Percentiles rank a stretch among this genome's conserved stretches.
Evolutionary conservation across 2,329 filamentous ascomycete genomes (phyloP).

Genomic region (Sporothrix variecibatus): DNA sequence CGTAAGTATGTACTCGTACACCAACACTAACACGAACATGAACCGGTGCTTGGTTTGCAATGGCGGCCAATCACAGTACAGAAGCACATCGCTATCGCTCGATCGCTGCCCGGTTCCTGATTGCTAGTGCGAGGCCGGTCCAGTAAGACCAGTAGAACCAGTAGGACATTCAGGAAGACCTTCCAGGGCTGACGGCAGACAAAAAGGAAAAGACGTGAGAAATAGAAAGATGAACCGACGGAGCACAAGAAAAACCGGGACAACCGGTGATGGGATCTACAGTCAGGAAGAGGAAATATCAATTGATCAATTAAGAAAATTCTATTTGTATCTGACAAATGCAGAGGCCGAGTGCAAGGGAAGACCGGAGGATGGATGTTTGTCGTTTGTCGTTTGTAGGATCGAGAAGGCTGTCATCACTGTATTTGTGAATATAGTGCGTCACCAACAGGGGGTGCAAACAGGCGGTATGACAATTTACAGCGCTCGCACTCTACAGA

Average conservation of each 20-base stretch:
- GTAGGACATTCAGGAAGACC: background rate
- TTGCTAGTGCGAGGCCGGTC: background rate
- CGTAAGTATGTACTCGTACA: background rate
- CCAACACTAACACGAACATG: background rate
- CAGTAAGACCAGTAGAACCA: background rate
- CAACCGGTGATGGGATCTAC: background rate
- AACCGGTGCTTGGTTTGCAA: background rate
- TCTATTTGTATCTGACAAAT: background rate
- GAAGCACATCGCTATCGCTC: background rate
- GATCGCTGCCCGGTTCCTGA: background rate
- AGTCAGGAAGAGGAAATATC: background rate
- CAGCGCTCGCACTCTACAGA: background rate
- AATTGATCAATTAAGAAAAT: background rate
- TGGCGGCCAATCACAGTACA: constrained; percentile 12
- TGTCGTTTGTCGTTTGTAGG: too few species aligned
- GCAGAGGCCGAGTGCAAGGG: background rate
- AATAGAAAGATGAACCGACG: background rate
- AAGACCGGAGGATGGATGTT: background rate
- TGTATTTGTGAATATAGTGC: background rate
- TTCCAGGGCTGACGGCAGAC: background rate
- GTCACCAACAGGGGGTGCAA: background rate
- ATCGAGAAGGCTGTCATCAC: background rate
- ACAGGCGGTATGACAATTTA: background rate
- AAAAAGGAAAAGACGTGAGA: background rate
- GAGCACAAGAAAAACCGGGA: background rate